Percentiles rank a stretch among this genome's conserved stretches.
Conservation (phyloP, 345 rosid genomes). For the Anacardium occidentale region DNA sequence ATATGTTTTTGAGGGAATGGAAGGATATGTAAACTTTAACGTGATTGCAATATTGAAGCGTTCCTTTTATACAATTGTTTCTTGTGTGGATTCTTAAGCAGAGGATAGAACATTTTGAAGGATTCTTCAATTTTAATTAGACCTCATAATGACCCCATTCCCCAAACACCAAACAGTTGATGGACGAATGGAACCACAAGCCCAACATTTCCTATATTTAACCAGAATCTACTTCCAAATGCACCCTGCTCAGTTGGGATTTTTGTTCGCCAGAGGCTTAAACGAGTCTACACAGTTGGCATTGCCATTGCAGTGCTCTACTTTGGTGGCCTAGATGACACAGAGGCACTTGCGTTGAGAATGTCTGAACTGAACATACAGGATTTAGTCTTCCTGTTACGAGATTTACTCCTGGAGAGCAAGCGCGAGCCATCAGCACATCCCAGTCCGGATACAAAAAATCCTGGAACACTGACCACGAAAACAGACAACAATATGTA, state of each 20-base stretch:
- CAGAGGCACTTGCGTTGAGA: constrained; percentile 83
- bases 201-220: constrained; percentile 70
- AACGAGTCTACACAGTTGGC: constrained; percentile 51
- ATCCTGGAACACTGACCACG: too few relatives aligned
- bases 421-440: constrained; percentile 16
- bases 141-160: constrained; percentile 77
- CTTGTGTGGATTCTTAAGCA: neutral
- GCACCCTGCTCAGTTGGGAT: constrained; percentile 91
- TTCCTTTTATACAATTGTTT: too few relatives aligned
- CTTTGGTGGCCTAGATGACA: constrained; percentile 83
- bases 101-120: too few relatives aligned
- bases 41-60: too few relatives aligned
- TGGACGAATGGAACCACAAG: constrained; percentile 94
- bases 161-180: constrained; percentile 93
- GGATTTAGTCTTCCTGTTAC: constrained; percentile 58
- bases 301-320: constrained; percentile 62
- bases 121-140: too few relatives aligned
- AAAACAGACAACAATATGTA: too few relatives aligned
- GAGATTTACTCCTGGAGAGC: constrained; percentile 52
- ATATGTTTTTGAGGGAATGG: neutral
- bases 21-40: neutral
- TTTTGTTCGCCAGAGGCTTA: constrained; percentile 81
- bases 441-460: too few relatives aligned
- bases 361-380: constrained; percentile 72
- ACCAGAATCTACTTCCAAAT: constrained; percentile 69